Conservation (phyloP, 2,329 filamentous ascomycete genomes). For the Aureobasidium uvarum region DNA sequence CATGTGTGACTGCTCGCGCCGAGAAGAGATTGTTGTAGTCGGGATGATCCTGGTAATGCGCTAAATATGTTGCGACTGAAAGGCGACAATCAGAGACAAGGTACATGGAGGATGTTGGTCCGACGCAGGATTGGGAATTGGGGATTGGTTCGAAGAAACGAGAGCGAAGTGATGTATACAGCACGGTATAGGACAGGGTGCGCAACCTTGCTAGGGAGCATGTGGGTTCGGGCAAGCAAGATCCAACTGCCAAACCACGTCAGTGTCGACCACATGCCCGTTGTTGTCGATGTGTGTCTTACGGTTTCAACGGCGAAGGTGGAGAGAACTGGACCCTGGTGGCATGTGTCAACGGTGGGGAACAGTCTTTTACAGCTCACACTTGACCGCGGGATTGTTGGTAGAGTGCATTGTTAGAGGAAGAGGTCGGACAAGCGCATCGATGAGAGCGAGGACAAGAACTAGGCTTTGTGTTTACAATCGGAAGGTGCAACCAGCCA, state of each 20-base stretch:
- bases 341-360: constrained; percentile 20
- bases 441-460: neutral
- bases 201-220: neutral
- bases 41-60: neutral
- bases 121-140: neutral
- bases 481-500: constrained; percentile 19
- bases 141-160: neutral
- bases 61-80: constrained; percentile 4
- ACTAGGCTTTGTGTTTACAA: constrained; percentile 23
- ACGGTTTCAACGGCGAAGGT: constrained; percentile 15
- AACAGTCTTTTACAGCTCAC: constrained; percentile 3
- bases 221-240: neutral
- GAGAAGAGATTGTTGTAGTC: neutral
- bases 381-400: neutral
- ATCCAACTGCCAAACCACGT: neutral
- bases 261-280: neutral
- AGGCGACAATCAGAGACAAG: neutral
- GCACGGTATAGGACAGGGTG: neutral
- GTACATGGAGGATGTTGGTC: neutral
- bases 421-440: neutral
- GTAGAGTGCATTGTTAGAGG: neutral
- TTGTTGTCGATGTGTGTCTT: neutral
- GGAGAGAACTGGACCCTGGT: constrained; percentile 11
- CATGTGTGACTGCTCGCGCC: neutral
- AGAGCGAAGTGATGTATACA: neutral